Evolutionary conservation across 768 basidiomycete species (phyloP), one percentile per base, ranked within the genome.

Genomic region (Hysterangium stoloniferum): DNA sequence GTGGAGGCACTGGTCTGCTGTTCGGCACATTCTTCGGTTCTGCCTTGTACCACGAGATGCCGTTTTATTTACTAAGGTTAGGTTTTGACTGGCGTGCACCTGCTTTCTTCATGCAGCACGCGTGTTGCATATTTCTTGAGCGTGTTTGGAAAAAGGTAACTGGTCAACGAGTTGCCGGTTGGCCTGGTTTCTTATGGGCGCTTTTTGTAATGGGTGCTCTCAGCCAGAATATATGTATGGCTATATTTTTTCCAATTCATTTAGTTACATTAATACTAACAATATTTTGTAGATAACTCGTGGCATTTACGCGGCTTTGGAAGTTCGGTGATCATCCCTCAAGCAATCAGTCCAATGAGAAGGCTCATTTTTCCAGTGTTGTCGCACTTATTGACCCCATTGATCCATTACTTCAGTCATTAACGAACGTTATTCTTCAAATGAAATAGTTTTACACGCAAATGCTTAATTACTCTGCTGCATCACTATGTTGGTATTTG

Each of bases 1-100:
- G n/a, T n/a, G 81, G 83, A 20, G 71, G 72, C 17, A 49, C 59
- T 2, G 79, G 78, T 4, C 63, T 60, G 3, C 64, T 84, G 6
- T 50, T 86, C 2, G 82, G 80, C 6, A 75, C 74, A 3, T 86
- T 86, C 59, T 42, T 74, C 2, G 52, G 76, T 6, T 86, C 84
- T 0, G 81, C 73, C 4, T n/a, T 77, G 6, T 58, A 85, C 4
- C 85, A 88, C 50, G 71, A 78, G 54, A 31, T 75, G 13, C 35
- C 49, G 25, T 54, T 54, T 22, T 57, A 46, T 48, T 22, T 49
- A 8, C 52, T 57, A 53, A 51, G 57, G 4, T 44, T 44, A 4
- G 12, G 4, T 20, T 38, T 53, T 17, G 34, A 43, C 29, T 53
- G 55, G 53, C 52, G 53, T 12, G 50, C 54, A 4, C 47, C 50